Conservation (phyloP, 2,329 filamentous ascomycete genomes). For the Diplodia corticola region DNA sequence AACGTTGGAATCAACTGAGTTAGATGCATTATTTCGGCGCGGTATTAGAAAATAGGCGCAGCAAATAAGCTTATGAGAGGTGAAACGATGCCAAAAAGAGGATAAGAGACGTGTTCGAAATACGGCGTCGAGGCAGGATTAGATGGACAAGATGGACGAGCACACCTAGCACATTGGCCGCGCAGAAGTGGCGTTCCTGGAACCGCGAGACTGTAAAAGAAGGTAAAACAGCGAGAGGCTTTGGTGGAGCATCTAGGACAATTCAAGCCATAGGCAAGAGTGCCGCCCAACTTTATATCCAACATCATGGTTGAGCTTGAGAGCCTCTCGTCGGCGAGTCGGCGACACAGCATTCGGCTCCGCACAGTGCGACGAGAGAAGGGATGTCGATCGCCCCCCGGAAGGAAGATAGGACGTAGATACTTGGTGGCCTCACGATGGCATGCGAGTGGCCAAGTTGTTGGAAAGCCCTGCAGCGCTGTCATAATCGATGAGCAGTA, state of each 20-base stretch:
- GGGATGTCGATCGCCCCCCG: neutral
- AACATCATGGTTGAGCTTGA: neutral
- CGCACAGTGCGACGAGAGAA: constrained; percentile 5
- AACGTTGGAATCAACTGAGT: neutral
- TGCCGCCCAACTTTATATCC: neutral
- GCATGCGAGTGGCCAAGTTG: constrained; percentile 7
- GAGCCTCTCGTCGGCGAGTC: constrained; percentile 7
- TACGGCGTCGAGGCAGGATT: neutral
- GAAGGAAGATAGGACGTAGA: neutral
- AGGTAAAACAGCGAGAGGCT: neutral
- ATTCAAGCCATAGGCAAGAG: neutral
- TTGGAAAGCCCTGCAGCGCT: neutral
- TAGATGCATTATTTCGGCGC: neutral
- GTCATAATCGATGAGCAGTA: neutral
- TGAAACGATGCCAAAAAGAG: neutral
- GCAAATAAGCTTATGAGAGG: neutral
- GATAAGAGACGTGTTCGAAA: neutral
- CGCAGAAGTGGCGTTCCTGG: neutral
- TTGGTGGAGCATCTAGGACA: neutral
- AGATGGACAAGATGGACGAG: neutral
- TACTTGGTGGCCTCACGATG: neutral
- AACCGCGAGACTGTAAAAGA: neutral
- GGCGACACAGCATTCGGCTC: constrained; percentile 12
- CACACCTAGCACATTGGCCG: neutral
- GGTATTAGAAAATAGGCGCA: neutral